These are phyloP conservation scores for Funneliformis mosseae DNA, from an alignment of 192 early-diverging fungal genomes.

Conservation along the genomic window DNA sequence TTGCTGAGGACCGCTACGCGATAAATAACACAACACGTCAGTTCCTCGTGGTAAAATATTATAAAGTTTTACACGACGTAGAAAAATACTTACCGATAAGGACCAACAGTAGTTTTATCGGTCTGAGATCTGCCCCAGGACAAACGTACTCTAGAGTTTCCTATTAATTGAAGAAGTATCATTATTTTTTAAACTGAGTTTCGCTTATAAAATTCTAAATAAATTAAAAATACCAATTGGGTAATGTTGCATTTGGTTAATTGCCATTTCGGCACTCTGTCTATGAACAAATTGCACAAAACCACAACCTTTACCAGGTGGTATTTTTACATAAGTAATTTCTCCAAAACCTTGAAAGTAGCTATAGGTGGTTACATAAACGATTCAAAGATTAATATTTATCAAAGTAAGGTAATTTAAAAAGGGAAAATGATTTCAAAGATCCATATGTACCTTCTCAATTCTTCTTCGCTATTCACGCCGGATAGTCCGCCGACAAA, in stretches of 20 bases:
- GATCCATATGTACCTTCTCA: slow-evolving; percentile 44
- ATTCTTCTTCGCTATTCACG: slow-evolving; percentile 84
- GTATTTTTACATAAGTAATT: slow-evolving; percentile 93
- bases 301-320: slow-evolving; percentile 91
- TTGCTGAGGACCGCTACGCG: slow-evolving; percentile 17
- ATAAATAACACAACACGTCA: not conserved
- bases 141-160: slow-evolving; percentile 53
- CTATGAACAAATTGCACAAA: slow-evolving; percentile 91
- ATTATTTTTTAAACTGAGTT: not conserved
- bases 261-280: slow-evolving; percentile 85
- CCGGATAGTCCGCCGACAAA: slow-evolving; percentile 93
- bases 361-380: slow-evolving; percentile 23
- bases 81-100: slow-evolving; percentile 29
- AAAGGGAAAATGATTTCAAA: not conserved
- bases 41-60: not conserved
- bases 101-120: slow-evolving; percentile 33
- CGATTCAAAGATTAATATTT: not conserved
- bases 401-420: not conserved
- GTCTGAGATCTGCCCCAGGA: slow-evolving; percentile 63
- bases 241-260: slow-evolving; percentile 87
- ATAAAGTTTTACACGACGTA: not conserved
- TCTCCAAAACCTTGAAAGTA: slow-evolving; percentile 89
- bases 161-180: slow-evolving; percentile 24
- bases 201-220: slow-evolving; percentile 31
- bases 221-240: slow-evolving; percentile 61